Base-by-base conservation (phyloP, 2,329 filamentous ascomycete species). In the Septoria linicola region DNA sequence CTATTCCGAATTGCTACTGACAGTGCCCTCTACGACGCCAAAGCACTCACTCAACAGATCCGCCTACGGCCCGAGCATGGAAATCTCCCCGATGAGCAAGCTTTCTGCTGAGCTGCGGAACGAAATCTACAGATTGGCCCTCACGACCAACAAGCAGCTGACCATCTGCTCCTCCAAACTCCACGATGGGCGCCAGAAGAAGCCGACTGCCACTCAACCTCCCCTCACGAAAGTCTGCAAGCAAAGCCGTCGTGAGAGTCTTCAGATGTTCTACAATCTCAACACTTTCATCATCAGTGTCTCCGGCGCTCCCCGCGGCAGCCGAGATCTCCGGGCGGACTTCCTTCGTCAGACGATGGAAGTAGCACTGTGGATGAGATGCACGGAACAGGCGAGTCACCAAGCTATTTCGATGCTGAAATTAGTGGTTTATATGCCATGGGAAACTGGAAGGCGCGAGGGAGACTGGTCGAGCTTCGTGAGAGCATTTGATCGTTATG, bases 271-370 rank as follows among this genome's bases (percentile, higher is more conserved):
- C 41, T 45, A 45, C 20, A 11, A 45, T 5, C 13, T 19, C 4
- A 45, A 36, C 31, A 45, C 30, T n/a, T 45, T 45, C 41, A 21
- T 41, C 39, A 30, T 41, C 21, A 25, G 16, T 8, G 21, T 30
- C 8, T 17, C 13, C 5, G 39, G 21, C 4, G 14, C 39, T 30
- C 11, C 16, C 21, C 21, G 37, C n/a, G 37, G 10, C 19, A 16
- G 20, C 21, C 19, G 14, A 16, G 27, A 11, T n/a, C 23, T 27
- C 10, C 23, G 23, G 10, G 23, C 23, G 10, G 23, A 27, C 23
- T 27, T 27, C 5, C 23, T 27, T 5, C 10, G 23, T 27, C 5
- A 27, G 23, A 27, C 5, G 5, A 27, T 5, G 5, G 23, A 27
- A 27, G 23, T 27, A 10, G 10, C 23, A 10, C 23, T 5, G 5